Evolutionary conservation across 2,329 filamentous ascomycete genomes (phyloP), one percentile per base, ranked within the genome.

Genomic region (Ophiocordyceps camponoti-rufipedis): DNA sequence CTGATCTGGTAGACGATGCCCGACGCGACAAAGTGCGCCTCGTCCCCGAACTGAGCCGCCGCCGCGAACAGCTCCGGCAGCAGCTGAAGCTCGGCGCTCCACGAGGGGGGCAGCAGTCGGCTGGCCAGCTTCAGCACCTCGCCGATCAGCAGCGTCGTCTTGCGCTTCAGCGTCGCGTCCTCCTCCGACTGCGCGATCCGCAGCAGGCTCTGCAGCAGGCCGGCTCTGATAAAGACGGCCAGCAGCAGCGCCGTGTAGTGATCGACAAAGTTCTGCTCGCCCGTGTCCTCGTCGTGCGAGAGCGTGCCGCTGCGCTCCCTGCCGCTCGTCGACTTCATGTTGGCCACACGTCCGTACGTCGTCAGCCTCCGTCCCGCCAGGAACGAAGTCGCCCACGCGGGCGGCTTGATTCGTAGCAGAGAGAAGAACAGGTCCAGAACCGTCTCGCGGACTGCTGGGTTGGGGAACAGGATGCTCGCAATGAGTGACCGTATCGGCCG

Each of bases 1-100:
- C 94, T 94, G 45, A 98, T 94, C 58, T 96, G 91, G 56, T 96
- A 98, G 12, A 98, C 85, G 16, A 93, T 93, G 8, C 86, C 81
- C 8, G 86, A 88, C 7, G 89, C 86, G 47, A 83, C 71, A 53
- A 88, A 88, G 46, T 85, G 80, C 23, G 78, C 73, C 29, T 88
- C 77, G 18, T 78, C 70, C 19, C 75, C 69, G 53, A 88, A 85
- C 32, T 78, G 73, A 2, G 84, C 73, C 5, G 88, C 86, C 0
- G 80, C 78, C 7, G 80, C 72, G 55, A 98, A 82, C 1, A 96
- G 70, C 49, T 89, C 82, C 1, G 91, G 91, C 16, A 98, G 73
- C 6, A 94, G 74, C 56, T 98, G 91, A 23, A 98, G 68, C 43
- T 86, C 75, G 44, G 80, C 78, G 57, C 86, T 95, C 77, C 87